These are phyloP conservation scores for Diaporthe vaccinii DNA, from an alignment of 2,329 filamentous ascomycete species.

Conservation along the genomic window DNA sequence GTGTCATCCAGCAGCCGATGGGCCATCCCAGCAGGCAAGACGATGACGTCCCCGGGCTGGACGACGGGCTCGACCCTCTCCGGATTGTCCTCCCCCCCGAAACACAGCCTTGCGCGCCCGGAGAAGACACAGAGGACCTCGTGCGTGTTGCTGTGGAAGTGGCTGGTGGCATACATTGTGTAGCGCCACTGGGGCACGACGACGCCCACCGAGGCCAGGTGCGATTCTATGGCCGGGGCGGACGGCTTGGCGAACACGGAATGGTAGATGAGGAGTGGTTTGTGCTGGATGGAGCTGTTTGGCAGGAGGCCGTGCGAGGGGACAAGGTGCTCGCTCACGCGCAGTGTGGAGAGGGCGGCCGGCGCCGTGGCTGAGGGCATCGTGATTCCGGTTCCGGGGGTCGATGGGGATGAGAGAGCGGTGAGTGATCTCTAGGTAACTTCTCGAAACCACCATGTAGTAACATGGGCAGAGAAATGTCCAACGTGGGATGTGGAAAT, in stretches of 20 bases:
- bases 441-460: not conserved
- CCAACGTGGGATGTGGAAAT: not conserved
- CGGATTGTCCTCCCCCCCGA: slow-evolving; percentile 75
- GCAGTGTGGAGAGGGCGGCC: slow-evolving; percentile 62
- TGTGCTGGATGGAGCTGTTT: slow-evolving; percentile 74
- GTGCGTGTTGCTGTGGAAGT: slow-evolving; percentile 78
- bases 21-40: slow-evolving; percentile 75
- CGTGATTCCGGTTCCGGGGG: not conserved
- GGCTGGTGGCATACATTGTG: slow-evolving; percentile 75
- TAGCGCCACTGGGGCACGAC: slow-evolving; percentile 77
- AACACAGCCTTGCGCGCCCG: slow-evolving; percentile 73
- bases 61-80: slow-evolving; percentile 68
- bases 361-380: slow-evolving; percentile 35
- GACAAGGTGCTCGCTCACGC: slow-evolving; percentile 71
- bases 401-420: not conserved
- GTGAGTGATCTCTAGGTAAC: not conserved
- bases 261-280: slow-evolving; percentile 77
- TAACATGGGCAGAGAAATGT: not conserved
- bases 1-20: slow-evolving; percentile 73
- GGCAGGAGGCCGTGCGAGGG: slow-evolving; percentile 68
- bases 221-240: slow-evolving; percentile 66
- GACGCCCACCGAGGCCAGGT: slow-evolving; percentile 65
- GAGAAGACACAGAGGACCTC: slow-evolving; percentile 73
- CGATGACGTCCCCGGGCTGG: slow-evolving; percentile 70
- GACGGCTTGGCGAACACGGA: slow-evolving; percentile 62